A percentile compares a stretch with the other conserved stretches of the same genome.
These are phyloP conservation scores for Asterella californica DNA, from an alignment of 225 moss, liverwort and hornwort genomes.

Conservation along the genomic window DNA sequence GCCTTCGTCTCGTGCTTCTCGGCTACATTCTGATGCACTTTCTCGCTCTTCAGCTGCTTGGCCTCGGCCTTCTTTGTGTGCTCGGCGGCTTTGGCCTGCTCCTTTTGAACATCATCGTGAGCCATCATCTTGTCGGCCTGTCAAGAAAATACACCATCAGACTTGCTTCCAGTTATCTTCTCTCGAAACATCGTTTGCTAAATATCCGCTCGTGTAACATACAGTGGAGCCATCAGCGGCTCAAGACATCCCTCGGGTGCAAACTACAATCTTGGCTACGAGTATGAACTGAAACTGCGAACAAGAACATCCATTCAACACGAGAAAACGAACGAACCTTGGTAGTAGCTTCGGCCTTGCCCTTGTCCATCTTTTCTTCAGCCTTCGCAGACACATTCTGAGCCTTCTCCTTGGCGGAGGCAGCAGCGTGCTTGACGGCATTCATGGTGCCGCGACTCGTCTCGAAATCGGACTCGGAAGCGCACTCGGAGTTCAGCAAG, in stretches of 20 bases:
- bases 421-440: slow-evolving; percentile 43
- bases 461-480: not conserved
- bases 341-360: slow-evolving; percentile 41
- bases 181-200: too few relatives aligned
- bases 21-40: slow-evolving; percentile 13
- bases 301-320: not conserved
- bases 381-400: slow-evolving; percentile 49
- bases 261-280: too few relatives aligned
- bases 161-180: not conserved
- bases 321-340: slow-evolving; percentile 27
- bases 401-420: slow-evolving; percentile 58
- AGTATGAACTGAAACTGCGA: too few relatives aligned
- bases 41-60: slow-evolving; percentile 19
- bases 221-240: too few relatives aligned
- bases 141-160: not conserved
- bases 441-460: not conserved
- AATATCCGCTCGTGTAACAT: too few relatives aligned
- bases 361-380: slow-evolving; percentile 55
- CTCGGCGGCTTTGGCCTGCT: slow-evolving; percentile 42
- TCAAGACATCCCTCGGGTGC: too few relatives aligned
- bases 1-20: slow-evolving; percentile 29
- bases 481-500: not conserved
- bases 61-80: slow-evolving; percentile 35
- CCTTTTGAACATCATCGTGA: slow-evolving; percentile 44
- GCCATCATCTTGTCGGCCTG: slow-evolving; percentile 57